phyloP scores from a whole-genome alignment of 805 yeast genomes.

The Maudiozyma turicensis region DNA sequence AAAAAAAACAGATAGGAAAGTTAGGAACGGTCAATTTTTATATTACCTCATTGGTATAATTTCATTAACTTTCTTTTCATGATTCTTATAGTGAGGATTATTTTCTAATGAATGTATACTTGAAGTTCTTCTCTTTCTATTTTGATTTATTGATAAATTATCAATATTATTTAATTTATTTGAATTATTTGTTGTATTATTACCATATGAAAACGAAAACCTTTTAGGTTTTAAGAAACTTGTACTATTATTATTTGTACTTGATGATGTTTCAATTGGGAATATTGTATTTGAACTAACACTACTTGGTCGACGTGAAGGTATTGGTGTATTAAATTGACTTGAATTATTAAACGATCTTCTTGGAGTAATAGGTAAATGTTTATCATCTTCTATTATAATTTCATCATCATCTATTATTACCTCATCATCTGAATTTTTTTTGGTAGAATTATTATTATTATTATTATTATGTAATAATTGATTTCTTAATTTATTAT shows the following conservation, averaged over 20 bases:
- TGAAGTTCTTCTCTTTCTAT: conserved; percentile 7
- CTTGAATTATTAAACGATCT: neutral
- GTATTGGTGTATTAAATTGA: neutral
- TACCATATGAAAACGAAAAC: neutral
- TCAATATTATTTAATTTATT: neutral
- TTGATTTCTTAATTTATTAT: conserved; percentile 29
- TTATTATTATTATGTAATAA: conserved; percentile 4
- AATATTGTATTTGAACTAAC: neutral
- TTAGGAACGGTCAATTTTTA: neutral
- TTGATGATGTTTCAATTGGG: conserved; percentile 1
- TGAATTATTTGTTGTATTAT: neutral
- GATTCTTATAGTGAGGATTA: neutral
- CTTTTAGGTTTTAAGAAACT: neutral
- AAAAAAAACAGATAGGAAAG: neutral
- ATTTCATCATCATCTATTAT: conserved; percentile 3
- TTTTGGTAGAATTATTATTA: neutral
- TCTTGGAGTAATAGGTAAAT: conserved; percentile 1
- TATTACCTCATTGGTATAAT: neutral
- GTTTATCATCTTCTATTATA: neutral
- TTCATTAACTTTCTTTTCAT: conserved; percentile 53
- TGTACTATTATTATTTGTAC: neutral
- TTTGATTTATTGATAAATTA: neutral
- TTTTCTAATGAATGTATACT: conserved; percentile 1
- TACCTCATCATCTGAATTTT: conserved; percentile 4
- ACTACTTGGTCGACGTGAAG: conserved; percentile 4